phyloP scores from a whole-genome alignment of 139 green algal genomes.

The Ettlia oleoabundans region DNA sequence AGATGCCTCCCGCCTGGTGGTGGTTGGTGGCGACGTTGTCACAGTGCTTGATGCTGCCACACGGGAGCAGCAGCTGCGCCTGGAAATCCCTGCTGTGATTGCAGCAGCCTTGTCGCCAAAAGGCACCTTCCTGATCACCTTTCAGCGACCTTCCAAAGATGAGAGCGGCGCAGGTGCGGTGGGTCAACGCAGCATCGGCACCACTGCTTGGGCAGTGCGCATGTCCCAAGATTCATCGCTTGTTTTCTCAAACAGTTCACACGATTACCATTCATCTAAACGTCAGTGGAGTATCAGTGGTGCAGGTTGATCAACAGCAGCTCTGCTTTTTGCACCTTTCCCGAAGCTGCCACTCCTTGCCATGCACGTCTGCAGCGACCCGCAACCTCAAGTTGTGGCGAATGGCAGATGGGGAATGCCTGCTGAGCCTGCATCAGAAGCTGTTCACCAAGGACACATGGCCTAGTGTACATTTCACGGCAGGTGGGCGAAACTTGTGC shows the following conservation, averaged over 20 bases:
- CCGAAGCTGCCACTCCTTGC: not conserved
- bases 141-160: slow-evolving; percentile 61
- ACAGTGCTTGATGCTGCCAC: slow-evolving; percentile 29
- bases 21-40: slow-evolving; percentile 34
- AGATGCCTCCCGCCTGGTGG: slow-evolving; percentile 43
- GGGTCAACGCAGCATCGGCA: no score
- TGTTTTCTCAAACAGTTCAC: no score
- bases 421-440: slow-evolving; percentile 70
- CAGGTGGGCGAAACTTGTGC: not conserved
- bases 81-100: slow-evolving; percentile 44
- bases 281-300: no score
- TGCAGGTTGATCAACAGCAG: not conserved
- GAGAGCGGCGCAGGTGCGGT: slow-evolving; percentile 47
- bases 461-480: slow-evolving; percentile 80
- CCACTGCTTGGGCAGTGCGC: no score
- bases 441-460: slow-evolving; percentile 74
- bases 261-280: no score
- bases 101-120: slow-evolving; percentile 55
- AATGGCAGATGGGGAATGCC: slow-evolving; percentile 37
- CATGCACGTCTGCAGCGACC: not conserved
- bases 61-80: slow-evolving; percentile 10
- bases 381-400: slow-evolving; percentile 65
- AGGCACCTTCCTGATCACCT: slow-evolving; percentile 66
- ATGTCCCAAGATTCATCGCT: no score
- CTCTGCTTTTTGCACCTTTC: not conserved